Base-by-base conservation (phyloP, 805 yeast species). In the Sporopachydermia lactativora region DNA sequence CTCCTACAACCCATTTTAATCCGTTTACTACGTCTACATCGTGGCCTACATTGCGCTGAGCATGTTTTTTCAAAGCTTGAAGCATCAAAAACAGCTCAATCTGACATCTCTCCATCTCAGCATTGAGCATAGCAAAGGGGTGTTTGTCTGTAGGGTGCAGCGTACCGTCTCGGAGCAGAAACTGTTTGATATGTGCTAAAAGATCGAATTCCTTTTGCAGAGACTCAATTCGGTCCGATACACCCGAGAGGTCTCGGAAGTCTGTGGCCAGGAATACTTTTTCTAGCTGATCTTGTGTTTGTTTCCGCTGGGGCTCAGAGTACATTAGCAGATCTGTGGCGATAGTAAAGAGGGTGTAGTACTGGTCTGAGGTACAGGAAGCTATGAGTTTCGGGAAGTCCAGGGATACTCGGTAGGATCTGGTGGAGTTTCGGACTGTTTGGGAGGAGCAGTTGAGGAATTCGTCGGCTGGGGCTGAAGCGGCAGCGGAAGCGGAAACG, bases 361-460 rank as follows among this genome's bases (percentile, higher is more conserved):
- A 88, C 52, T 85, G 94, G 37, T 61, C 58, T 0, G 95, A 79
- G 41, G 85, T 85, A 41, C 85, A 72, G 4, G 75, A 64, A 1
- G 85, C 68, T 3, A 71, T 67, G 15, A 86, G 70, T 37, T 71
- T 65, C 2, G 95, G 94, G 39, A 83, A 65, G 49, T 80, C 85
- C 11, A 83, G 69, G 6, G 69, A 60, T 15, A 82, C 54, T 37
- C 65, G 65, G 49, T 76, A 65, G 28, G 67, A 54, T n/a, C 55
- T 52, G 3, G 59, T 24, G n/a, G 8, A 8, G 13, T n/a, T n/a
- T 24, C 31, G 31, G 8, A 24, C 8, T 8, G 31, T n/a, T 24
- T 24, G 31, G 13, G 13, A 8, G 13, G 31, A 24, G n/a, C 31
- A 24, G n/a, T 24, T 24, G n/a, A 8, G 8, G 13, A 13, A 18